Evolutionary conservation across 257 asterid species (phyloP).

Genomic region (Plantago major): DNA sequence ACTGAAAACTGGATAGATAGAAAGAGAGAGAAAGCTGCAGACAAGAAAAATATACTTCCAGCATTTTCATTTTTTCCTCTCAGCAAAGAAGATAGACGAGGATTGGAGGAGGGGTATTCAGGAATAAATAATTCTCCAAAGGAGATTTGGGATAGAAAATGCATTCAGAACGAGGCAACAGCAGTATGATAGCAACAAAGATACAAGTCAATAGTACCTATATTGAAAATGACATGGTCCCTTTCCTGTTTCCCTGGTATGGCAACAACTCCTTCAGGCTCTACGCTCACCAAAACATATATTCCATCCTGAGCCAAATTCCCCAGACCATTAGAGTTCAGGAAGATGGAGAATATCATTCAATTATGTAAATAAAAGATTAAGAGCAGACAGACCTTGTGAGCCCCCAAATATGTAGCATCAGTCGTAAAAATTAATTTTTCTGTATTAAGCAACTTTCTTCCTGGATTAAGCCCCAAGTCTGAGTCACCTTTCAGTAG

Average conservation of each 20-base stretch:
- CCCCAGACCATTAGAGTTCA: slow-evolving; percentile 15
- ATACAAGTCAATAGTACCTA: slow-evolving; percentile 37
- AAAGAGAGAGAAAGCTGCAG: not conserved
- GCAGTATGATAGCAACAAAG: not conserved
- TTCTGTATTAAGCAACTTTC: slow-evolving; percentile 85
- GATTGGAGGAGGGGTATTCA: too few relatives aligned
- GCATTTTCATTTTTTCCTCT: too few relatives aligned
- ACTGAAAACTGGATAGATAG: not conserved
- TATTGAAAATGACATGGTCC: slow-evolving; percentile 47
- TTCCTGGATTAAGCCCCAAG: slow-evolving; percentile 39
- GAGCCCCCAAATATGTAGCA: slow-evolving; percentile 21
- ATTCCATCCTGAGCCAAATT: slow-evolving; percentile 42
- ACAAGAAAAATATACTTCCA: not conserved
- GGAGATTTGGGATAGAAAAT: not conserved
- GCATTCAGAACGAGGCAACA: not conserved
- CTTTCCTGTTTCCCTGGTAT: slow-evolving; percentile 57
- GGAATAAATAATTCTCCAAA: too few relatives aligned
- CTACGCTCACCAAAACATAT: slow-evolving; percentile 54
- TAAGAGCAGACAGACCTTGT: slow-evolving; percentile 33
- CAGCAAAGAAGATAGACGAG: too few relatives aligned
- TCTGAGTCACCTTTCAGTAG: slow-evolving; percentile 46
- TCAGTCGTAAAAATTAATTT: slow-evolving; percentile 68
- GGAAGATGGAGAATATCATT: not conserved
- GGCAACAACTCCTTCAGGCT: slow-evolving; percentile 80
- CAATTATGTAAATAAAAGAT: not conserved